Percentiles rank a stretch among this genome's conserved stretches.
phyloP scores from a whole-genome alignment of 2,329 filamentous ascomycete genomes.

The Lasiodiplodia hormozganensis region DNA sequence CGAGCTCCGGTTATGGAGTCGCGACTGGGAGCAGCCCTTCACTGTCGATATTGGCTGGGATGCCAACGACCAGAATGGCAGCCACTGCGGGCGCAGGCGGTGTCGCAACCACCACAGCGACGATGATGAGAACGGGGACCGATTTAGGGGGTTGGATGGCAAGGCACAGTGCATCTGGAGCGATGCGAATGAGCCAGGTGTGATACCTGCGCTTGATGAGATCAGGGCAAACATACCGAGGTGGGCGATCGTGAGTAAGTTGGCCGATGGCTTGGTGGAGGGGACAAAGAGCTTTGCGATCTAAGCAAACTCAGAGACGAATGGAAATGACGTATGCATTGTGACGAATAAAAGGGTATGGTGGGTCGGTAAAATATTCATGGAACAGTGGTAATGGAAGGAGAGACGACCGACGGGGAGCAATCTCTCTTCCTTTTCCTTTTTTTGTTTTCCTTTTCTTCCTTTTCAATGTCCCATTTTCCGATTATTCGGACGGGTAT shows the following conservation, averaged over 20 bases:
- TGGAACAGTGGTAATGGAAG: not conserved
- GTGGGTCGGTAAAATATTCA: not conserved
- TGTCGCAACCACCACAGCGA: constrained; percentile 18
- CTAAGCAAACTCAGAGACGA: constrained; percentile 37
- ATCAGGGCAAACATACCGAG: constrained; percentile 74
- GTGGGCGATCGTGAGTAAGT: constrained; percentile 82
- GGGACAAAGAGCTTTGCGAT: constrained; percentile 73
- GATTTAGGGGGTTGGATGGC: constrained; percentile 51
- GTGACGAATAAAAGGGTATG: constrained; percentile 5
- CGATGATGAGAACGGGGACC: constrained; percentile 34
- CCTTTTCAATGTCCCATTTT: not conserved
- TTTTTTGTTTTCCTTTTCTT: not conserved
- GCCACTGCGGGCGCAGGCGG: not conserved
- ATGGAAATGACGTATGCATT: constrained; percentile 2
- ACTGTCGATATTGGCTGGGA: constrained; percentile 75
- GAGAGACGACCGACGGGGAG: not conserved
- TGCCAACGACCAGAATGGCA: constrained; percentile 36
- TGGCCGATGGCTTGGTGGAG: constrained; percentile 79
- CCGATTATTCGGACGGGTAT: not conserved
- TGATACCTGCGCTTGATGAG: constrained; percentile 86
- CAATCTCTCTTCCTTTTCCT: not conserved
- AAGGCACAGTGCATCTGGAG: constrained; percentile 83
- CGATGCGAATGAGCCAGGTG: constrained; percentile 74
- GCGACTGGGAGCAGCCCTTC: constrained; percentile 80
- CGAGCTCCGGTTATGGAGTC: constrained; percentile 80